A percentile compares a stretch with the other conserved stretches of the same genome.
phyloP scores from a whole-genome alignment of 2,329 filamentous ascomycete genomes.

The Aspergillus vadensis region DNA sequence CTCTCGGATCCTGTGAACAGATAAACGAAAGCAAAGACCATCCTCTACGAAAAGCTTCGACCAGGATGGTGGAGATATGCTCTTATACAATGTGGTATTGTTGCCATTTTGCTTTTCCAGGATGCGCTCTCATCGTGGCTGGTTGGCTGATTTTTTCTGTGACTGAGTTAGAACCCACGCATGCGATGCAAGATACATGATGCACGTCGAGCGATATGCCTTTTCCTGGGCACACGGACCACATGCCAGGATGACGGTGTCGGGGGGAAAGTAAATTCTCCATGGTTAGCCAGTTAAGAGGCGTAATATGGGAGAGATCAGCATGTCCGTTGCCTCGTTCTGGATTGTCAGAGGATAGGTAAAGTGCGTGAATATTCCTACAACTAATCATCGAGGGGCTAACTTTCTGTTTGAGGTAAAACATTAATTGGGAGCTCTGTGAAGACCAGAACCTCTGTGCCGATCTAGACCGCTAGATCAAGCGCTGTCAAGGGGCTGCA shows the following conservation, averaged over 20 bases:
- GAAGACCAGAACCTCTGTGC: background rate
- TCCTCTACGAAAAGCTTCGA: background rate
- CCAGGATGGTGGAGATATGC: background rate
- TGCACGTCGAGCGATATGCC: background rate
- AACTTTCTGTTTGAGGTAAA: too few relatives aligned
- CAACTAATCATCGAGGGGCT: too few relatives aligned
- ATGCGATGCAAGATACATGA: constrained; percentile 1
- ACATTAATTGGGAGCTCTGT: too few relatives aligned
- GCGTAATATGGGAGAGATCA: background rate
- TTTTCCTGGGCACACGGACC: background rate
- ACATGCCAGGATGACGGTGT: background rate
- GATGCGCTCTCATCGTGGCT: background rate
- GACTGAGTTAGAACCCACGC: background rate
- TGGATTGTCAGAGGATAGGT: background rate
- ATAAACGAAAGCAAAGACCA: constrained; percentile 4
- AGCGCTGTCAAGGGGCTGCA: background rate
- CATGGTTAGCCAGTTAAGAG: background rate
- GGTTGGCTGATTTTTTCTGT: background rate
- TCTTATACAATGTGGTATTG: background rate
- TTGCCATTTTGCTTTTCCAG: background rate
- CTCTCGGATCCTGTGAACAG: background rate
- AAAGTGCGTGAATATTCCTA: background rate
- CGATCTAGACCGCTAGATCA: background rate
- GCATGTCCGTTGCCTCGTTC: background rate
- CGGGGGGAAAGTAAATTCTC: background rate